A percentile compares a stretch with the other conserved stretches of the same genome.
Conservation (phyloP, 1,284 basidiomycete genomes). For the Austroboletus niveus region DNA sequence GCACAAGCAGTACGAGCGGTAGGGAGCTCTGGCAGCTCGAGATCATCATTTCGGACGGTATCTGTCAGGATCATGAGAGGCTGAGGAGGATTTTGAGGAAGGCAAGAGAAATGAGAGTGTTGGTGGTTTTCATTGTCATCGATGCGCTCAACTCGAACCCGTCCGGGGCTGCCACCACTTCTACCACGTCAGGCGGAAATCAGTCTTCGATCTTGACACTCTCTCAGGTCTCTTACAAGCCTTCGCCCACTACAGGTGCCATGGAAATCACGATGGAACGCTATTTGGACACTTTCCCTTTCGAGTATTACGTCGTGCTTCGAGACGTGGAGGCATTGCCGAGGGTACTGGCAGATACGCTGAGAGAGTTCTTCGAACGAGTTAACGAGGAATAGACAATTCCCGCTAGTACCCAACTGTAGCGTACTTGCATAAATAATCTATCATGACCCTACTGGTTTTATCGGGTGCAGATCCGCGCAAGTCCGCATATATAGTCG, state of each 20-base stretch:
- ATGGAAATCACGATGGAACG: constrained; percentile 89
- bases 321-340: constrained; percentile 91
- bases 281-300: constrained; percentile 96
- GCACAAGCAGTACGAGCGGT: constrained; percentile 42
- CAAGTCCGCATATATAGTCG: too few species aligned
- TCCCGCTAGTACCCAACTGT: too few species aligned
- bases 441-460: too few species aligned
- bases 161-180: constrained; percentile 9
- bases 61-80: constrained; percentile 93
- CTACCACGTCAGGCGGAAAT: constrained; percentile 14
- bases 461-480: too few species aligned
- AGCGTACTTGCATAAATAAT: too few species aligned
- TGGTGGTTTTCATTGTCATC: constrained; percentile 96
- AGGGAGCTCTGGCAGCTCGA: constrained; percentile 96
- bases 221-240: constrained; percentile 87
- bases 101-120: constrained; percentile 88
- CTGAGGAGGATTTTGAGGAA: constrained; percentile 80
- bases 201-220: constrained; percentile 88
- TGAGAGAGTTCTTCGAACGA: constrained; percentile 89
- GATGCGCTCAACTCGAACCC: constrained; percentile 70
- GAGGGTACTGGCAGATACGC: constrained; percentile 86
- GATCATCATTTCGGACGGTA: constrained; percentile 98
- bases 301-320: constrained; percentile 96
- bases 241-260: constrained; percentile 62
- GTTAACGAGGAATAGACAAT: constrained; percentile 53